phyloP scores from a whole-genome alignment of 176 grass and related monocot genomes.

The Carex parvula region DNA sequence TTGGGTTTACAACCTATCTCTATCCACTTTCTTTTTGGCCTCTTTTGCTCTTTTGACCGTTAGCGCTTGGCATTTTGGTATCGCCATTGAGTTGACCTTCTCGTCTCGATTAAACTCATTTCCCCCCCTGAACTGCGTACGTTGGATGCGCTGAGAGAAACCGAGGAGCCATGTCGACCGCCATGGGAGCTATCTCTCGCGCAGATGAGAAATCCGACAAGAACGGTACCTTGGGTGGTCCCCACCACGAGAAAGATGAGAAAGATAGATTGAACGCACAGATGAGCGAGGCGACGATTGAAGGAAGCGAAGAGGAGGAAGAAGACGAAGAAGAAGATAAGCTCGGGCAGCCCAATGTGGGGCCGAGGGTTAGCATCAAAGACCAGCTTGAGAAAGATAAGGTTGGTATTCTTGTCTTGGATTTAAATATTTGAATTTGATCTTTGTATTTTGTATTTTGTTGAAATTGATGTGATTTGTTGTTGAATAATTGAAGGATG shows the following conservation, averaged over 20 bases:
- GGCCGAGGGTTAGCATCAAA: constrained; percentile 91
- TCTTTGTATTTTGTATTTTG: neutral
- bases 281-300: constrained; percentile 37
- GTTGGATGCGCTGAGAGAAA: constrained; percentile 3
- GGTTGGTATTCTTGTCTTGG: constrained; percentile 23
- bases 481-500: constrained; percentile 43
- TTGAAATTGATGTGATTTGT: constrained; percentile 16
- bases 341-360: constrained; percentile 61
- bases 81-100: neutral
- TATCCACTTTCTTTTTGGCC: constrained; percentile 1
- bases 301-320: constrained; percentile 37
- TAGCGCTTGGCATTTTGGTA: neutral
- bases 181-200: constrained; percentile 59
- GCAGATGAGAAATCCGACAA: constrained; percentile 36
- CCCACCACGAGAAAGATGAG: constrained; percentile 15
- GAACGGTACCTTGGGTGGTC: neutral
- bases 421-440: neutral
- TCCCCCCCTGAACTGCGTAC: constrained; percentile 8
- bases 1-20: neutral
- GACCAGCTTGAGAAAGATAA: constrained; percentile 98
- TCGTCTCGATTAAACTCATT: neutral
- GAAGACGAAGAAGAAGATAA: constrained; percentile 59
- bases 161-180: constrained; percentile 61
- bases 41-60: constrained; percentile 15
- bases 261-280: constrained; percentile 36